Conservation (phyloP, 73 alveolate species). For the Paramecium biaurelia region DNA sequence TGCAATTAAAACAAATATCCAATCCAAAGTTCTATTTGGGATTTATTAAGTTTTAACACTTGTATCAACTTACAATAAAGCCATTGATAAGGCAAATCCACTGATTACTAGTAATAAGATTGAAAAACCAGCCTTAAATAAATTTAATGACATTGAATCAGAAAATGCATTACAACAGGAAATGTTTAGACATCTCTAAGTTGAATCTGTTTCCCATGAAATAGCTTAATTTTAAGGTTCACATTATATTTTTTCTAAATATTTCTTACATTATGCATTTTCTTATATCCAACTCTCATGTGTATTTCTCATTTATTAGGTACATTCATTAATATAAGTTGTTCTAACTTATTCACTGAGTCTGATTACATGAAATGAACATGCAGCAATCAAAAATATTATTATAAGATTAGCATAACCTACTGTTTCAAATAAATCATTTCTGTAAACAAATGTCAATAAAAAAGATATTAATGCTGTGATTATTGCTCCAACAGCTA, state of each 20-base stretch:
- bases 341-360: not conserved
- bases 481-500: not conserved
- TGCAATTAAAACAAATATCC: not conserved
- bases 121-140: not conserved
- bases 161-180: conserved; percentile 41
- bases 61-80: not conserved
- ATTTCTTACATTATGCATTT: not conserved
- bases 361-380: not conserved
- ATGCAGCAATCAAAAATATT: not conserved
- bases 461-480: not conserved
- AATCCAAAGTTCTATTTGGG: not conserved
- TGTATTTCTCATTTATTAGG: conserved; percentile 13
- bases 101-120: not conserved
- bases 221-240: not conserved
- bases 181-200: not conserved
- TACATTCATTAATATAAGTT: not conserved
- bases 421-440: not conserved
- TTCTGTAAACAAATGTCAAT: not conserved
- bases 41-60: not conserved
- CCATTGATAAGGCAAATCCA: not conserved
- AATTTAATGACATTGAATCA: not conserved
- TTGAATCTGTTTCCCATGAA: not conserved
- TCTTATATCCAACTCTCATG: not conserved
- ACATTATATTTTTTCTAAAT: not conserved
- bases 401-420: not conserved